Percentiles rank a stretch among this genome's conserved stretches.
Evolutionary conservation across 2,329 filamentous ascomycete species (phyloP).

Genomic region (Thermoascus crustaceus): DNA sequence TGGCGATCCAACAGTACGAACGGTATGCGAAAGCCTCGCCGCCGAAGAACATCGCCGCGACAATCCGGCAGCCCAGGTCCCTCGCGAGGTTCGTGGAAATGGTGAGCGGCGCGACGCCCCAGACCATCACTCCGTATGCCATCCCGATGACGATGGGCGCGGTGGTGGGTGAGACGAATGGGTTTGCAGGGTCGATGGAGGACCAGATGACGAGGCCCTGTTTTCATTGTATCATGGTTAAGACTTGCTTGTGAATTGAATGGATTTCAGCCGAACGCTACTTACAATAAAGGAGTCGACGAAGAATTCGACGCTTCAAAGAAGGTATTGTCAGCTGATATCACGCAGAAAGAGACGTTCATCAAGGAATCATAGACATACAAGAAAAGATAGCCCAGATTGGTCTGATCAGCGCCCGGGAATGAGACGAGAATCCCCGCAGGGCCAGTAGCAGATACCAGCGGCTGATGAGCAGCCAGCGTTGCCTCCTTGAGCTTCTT

Average conservation of each 20-base stretch:
- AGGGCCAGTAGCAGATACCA: constrained; percentile 41
- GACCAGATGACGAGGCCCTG: constrained; percentile 51
- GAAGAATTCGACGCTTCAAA: constrained; percentile 47
- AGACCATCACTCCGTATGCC: constrained; percentile 47
- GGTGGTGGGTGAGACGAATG: constrained; percentile 42
- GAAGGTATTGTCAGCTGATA: background rate
- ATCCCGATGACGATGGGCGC: constrained; percentile 50
- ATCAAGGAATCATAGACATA: constrained; percentile 3
- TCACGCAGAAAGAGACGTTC: background rate
- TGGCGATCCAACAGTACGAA: constrained; percentile 45
- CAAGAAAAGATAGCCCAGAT: constrained; percentile 49
- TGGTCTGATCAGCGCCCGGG: constrained; percentile 43
- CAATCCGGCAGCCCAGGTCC: constrained; percentile 52
- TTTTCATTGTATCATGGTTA: too few relatives aligned
- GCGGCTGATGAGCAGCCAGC: constrained; percentile 29
- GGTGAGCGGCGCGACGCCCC: constrained; percentile 49
- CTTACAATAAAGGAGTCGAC: constrained; percentile 47
- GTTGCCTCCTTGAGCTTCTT: constrained; percentile 32
- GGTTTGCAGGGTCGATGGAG: constrained; percentile 50
- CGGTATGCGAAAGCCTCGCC: constrained; percentile 41
- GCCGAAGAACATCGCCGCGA: constrained; percentile 51
- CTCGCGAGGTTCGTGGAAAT: constrained; percentile 51
- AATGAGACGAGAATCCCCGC: constrained; percentile 50
- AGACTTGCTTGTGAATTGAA: too few relatives aligned
- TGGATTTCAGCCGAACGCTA: too few relatives aligned